Base-by-base conservation (phyloP, 1,284 basidiomycete species). In the Thecaphora thlaspeos region DNA sequence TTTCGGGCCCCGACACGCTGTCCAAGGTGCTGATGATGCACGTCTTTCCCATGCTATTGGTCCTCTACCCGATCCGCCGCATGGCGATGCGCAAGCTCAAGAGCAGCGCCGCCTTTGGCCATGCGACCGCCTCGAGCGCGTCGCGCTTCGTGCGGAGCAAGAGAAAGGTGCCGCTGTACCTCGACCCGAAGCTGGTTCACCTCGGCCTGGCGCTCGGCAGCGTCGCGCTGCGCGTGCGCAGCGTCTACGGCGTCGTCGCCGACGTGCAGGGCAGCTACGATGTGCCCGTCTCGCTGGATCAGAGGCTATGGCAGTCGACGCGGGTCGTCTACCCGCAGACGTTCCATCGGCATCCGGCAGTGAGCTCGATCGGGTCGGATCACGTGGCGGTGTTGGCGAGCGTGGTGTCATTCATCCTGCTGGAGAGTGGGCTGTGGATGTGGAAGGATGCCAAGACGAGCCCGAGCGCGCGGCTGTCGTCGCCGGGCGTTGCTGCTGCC, bases 21-120 rank as follows among this genome's bases (percentile, higher is more conserved):
- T 70, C 81, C 2, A 85, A 85, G 60, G 81, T 89, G 18, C 79
- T 87, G 48, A 57, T 80, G 41, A 86, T 88, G 83, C 88, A 89
- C 73, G 78, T 75, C 4, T 78, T 85, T 8, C 80, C 87, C 23
- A 51, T 87, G 36, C 44, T 86, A 3, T 85, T 87, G 9, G 80
- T 87, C 41, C 36, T 84, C 42, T 61, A 61, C 41, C 49, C 58
- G 26, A 17, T 36, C 4, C 18, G 34, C 18, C 59, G 40, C 18
- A 10, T 30, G 21, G 5, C 11, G 4, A 28, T 28, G 14, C 36
- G 38, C 34, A 8, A 18, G 3, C 23, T 28, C 15, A 14, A 34
- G 32, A 34, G 26, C 15, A 30, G 46, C 2, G 24, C 50, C 2
- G 21, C 23, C 15, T 38, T 30, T 19, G 37, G 32, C 30, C 36